Conservation (phyloP, 2,329 filamentous ascomycete species). For the Talaromyces sp. region DNA sequence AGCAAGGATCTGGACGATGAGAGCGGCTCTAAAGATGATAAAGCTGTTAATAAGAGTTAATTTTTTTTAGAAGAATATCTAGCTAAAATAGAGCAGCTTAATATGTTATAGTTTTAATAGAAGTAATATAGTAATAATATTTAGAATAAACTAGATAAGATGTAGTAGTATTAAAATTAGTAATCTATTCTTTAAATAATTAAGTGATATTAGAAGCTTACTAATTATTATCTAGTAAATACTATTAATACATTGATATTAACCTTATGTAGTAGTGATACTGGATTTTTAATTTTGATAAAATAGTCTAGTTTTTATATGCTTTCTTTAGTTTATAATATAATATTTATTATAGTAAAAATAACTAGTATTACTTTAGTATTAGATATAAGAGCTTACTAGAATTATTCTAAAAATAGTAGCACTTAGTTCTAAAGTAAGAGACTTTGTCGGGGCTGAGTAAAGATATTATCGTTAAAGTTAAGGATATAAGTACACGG, state of each 20-base stretch:
- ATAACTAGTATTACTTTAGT: not conserved
- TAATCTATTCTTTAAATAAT: too few relatives aligned
- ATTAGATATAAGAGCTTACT: slow-evolving; percentile 7
- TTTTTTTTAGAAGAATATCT: slow-evolving; percentile 17
- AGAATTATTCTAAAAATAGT: slow-evolving; percentile 6
- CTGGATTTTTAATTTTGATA: slow-evolving; percentile 21
- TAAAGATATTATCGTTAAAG: slow-evolving; percentile 2
- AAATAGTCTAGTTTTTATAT: slow-evolving; percentile 18
- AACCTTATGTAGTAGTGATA: too few relatives aligned
- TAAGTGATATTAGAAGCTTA: too few relatives aligned
- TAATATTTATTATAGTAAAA: not conserved
- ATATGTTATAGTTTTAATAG: slow-evolving; percentile 22
- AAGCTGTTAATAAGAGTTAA: slow-evolving; percentile 1
- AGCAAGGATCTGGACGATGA: too few relatives aligned
- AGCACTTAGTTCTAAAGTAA: slow-evolving; percentile 20
- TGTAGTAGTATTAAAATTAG: slow-evolving; percentile 19
- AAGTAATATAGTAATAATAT: slow-evolving; percentile 23
- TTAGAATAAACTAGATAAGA: slow-evolving; percentile 23
- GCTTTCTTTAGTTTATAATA: slow-evolving; percentile 11
- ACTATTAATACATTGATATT: too few relatives aligned
- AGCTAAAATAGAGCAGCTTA: slow-evolving; percentile 18
- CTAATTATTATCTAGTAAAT: too few relatives aligned
- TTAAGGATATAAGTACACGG: too few relatives aligned
- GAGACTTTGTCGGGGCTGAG: slow-evolving; percentile 6
- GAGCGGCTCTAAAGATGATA: slow-evolving; percentile 13